Base-by-base conservation (phyloP, 2,329 filamentous ascomycete species). In the Trematosphaeria pertusa region DNA sequence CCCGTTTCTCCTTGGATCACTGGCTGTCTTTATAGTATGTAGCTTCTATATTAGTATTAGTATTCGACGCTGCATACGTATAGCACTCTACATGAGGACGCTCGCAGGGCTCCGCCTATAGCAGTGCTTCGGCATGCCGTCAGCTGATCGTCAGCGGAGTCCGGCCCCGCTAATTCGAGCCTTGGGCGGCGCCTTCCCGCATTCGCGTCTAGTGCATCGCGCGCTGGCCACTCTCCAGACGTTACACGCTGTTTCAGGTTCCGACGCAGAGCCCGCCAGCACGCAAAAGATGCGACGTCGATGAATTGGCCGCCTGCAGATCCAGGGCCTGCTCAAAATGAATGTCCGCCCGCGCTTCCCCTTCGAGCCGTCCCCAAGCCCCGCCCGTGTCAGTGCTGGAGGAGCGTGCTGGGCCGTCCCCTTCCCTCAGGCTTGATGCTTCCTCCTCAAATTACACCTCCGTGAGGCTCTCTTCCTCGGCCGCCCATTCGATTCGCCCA, bases 171-270 rank as follows among this genome's bases (percentile, higher is more conserved):
- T 31, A 31, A 31, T 31, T 31, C 28, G 28, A 31, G 28, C 28
- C 12, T 31, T 31, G 5, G 28, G 12, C 11, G 28, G 28, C 28
- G 28, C 28, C 12, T 31, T 31, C 12, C 28, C 4, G 4, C 28
- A n/a, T 31, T 31, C 3, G 32, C n/a, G 17, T 11, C n/a, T 17
- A 17, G 32, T 12, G n/a, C 32, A 17, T 5, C 5, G 14, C 19
- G n/a, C n/a, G n/a, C n/a, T n/a, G n/a, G n/a, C n/a, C n/a, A n/a
- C n/a, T n/a, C n/a, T n/a, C n/a, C n/a, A n/a, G n/a, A n/a, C n/a
- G n/a, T n/a, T n/a, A n/a, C n/a, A n/a, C n/a, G n/a, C n/a, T 46
- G 50, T 52, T 52, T 49, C 50, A 52, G 34, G 31, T 33, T 46
- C 20, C 34, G 30, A 34, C 30, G 43, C 38, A 41, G 12, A n/a